Evolutionary conservation across 345 rosid species (phyloP).

Genomic region (Heritiera fomes): DNA sequence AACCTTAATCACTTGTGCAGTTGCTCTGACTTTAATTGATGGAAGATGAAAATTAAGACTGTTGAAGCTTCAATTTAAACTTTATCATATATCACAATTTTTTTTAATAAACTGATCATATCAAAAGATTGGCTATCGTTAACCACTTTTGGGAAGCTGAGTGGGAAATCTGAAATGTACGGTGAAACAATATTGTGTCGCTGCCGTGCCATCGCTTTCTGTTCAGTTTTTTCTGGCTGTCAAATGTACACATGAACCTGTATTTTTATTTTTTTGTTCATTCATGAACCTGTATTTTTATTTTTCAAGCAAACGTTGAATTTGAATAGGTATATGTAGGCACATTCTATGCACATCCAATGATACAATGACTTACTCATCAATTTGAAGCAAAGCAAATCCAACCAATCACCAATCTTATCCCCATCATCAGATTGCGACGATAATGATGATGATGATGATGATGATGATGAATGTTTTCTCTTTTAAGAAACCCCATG

Average conservation of each 20-base stretch:
- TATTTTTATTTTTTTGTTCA: no score
- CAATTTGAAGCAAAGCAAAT: constrained; percentile 12
- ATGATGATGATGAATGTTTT: no score
- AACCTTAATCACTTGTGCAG: no score
- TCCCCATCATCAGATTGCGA: neutral
- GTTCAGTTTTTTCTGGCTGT: neutral
- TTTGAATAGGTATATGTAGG: neutral
- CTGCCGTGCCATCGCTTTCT: constrained; percentile 15
- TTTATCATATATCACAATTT: no score
- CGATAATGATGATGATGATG: neutral
- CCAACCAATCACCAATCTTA: constrained; percentile 11
- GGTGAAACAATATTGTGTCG: neutral
- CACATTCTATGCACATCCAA: neutral
- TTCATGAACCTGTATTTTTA: neutral
- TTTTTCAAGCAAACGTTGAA: neutral
- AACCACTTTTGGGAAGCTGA: neutral
- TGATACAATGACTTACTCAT: constrained; percentile 7
- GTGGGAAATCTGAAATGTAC: neutral
- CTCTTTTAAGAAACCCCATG: no score
- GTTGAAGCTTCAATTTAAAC: no score
- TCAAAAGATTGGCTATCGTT: neutral
- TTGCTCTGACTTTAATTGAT: no score
- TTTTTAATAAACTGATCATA: no score
- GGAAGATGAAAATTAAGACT: no score
- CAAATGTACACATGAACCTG: neutral